Percentiles rank a stretch among this genome's conserved stretches.
phyloP scores from a whole-genome alignment of 495 filamentous ascomycete genomes.

The Penicillium coprophilum region DNA sequence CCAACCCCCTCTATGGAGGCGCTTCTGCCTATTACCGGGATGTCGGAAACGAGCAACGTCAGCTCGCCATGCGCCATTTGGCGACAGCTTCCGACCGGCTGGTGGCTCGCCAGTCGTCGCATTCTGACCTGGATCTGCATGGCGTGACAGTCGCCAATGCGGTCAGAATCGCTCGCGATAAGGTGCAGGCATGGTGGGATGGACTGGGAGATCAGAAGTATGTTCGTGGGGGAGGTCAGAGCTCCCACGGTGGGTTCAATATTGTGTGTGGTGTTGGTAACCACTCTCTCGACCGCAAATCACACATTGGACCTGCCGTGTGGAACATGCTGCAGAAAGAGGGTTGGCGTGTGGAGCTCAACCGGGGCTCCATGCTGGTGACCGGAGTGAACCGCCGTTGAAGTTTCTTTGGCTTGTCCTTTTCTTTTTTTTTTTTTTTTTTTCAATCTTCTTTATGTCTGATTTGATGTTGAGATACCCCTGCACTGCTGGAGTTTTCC shows the following conservation, averaged over 20 bases:
- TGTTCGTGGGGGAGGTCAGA: slow-evolving; percentile 45
- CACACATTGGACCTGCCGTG: slow-evolving; percentile 77
- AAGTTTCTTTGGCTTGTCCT: not conserved
- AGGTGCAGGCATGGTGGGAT: slow-evolving; percentile 78
- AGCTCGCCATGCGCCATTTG: slow-evolving; percentile 42
- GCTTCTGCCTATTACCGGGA: slow-evolving; percentile 66
- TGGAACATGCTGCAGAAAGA: slow-evolving; percentile 69
- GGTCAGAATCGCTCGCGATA: slow-evolving; percentile 66
- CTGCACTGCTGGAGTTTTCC: slow-evolving; percentile 11
- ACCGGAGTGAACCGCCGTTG: slow-evolving; percentile 48
- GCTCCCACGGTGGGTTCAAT: slow-evolving; percentile 52
- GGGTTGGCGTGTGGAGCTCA: slow-evolving; percentile 78
- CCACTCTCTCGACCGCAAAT: slow-evolving; percentile 75
- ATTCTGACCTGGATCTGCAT: slow-evolving; percentile 71
- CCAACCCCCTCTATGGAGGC: slow-evolving; percentile 63
- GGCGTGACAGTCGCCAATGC: slow-evolving; percentile 79
- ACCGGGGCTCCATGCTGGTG: slow-evolving; percentile 64
- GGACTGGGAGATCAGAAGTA: slow-evolving; percentile 58
- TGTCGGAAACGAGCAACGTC: slow-evolving; percentile 53
- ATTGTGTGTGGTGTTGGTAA: slow-evolving; percentile 80
- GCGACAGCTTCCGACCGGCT: slow-evolving; percentile 57
- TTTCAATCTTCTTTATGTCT: not conserved
- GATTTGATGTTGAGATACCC: slow-evolving; percentile 12
- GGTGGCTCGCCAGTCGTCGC: slow-evolving; percentile 59
- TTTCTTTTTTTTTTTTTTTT: slow-evolving; percentile 2